A percentile compares a stretch with the other conserved stretches of the same genome.
phyloP scores from a whole-genome alignment of 176 grass and related monocot species.

The Bonia amplexicaulis region DNA sequence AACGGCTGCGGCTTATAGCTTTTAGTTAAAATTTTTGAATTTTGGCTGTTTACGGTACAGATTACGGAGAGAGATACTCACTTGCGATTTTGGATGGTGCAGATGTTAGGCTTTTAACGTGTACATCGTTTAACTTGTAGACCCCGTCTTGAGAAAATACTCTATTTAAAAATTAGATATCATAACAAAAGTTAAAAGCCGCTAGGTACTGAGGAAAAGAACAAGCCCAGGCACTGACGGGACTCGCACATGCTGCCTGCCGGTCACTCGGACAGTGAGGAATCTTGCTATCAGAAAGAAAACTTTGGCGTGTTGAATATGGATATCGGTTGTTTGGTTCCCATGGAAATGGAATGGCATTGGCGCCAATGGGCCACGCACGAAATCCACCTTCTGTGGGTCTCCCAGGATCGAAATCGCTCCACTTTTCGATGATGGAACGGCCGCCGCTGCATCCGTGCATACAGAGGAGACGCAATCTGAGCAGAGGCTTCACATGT shows the following conservation, averaged over 20 bases:
- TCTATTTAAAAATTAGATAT: no score
- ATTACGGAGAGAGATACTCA: no score
- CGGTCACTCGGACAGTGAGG: background rate
- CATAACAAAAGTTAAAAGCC: no score
- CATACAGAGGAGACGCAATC: background rate
- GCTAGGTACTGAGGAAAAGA: no score
- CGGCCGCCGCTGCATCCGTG: background rate
- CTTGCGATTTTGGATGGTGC: no score
- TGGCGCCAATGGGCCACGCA: background rate
- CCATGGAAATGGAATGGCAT: background rate
- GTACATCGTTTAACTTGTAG: no score
- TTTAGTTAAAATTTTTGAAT: no score
- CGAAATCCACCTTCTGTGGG: background rate
- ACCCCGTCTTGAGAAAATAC: no score
- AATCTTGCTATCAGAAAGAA: background rate
- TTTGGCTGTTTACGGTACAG: no score
- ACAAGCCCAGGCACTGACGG: background rate
- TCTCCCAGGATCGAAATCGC: background rate
- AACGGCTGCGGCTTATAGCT: no score
- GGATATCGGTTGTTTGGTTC: background rate
- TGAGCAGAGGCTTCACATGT: background rate
- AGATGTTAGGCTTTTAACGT: no score
- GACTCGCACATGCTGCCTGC: background rate
- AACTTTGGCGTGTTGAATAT: background rate
- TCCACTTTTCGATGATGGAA: background rate